A percentile compares a stretch with the other conserved stretches of the same genome.
phyloP scores from a whole-genome alignment of 1,284 basidiomycete species.

The Apiotrichum domesticum region DNA sequence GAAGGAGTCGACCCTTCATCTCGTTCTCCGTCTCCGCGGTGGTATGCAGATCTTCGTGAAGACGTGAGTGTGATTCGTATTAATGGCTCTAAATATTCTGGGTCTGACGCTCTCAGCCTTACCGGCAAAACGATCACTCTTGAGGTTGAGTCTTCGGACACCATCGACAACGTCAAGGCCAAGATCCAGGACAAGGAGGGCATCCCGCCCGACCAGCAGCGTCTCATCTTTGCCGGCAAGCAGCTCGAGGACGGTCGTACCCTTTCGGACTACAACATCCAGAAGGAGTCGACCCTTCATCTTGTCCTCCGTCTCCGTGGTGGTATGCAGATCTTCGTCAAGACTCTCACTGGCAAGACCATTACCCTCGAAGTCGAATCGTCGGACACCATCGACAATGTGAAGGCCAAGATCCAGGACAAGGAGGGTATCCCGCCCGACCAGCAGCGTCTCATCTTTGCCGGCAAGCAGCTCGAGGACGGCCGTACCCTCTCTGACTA shows the following conservation, averaged over 20 bases:
- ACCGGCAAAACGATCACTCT: slow-evolving; percentile 37
- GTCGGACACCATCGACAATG: slow-evolving; percentile 93
- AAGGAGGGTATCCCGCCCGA: slow-evolving; percentile 80
- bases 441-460: slow-evolving; percentile 97
- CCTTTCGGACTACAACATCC: too few species aligned
- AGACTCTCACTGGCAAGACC: slow-evolving; percentile 98
- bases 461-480: slow-evolving; percentile 96
- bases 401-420: slow-evolving; percentile 93
- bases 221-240: too few species aligned
- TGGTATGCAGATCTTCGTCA: slow-evolving; percentile 67
- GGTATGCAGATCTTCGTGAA: slow-evolving; percentile 80
- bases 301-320: too few species aligned
- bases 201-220: too few species aligned
- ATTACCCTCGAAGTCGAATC: slow-evolving; percentile 94
- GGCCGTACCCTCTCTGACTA: slow-evolving; percentile 84
- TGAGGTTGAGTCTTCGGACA: too few species aligned
- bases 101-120: slow-evolving; percentile 48
- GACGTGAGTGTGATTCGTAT: slow-evolving; percentile 50
- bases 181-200: too few species aligned
- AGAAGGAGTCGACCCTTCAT: too few species aligned
- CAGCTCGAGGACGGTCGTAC: too few species aligned
- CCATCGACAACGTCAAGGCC: too few species aligned
- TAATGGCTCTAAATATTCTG: too few species aligned
- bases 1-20: slow-evolving; percentile 91
- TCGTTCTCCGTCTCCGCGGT: slow-evolving; percentile 79